Evolutionary conservation across 208 protist species (phyloP).

Genomic region (Leishmania aethiopica): DNA sequence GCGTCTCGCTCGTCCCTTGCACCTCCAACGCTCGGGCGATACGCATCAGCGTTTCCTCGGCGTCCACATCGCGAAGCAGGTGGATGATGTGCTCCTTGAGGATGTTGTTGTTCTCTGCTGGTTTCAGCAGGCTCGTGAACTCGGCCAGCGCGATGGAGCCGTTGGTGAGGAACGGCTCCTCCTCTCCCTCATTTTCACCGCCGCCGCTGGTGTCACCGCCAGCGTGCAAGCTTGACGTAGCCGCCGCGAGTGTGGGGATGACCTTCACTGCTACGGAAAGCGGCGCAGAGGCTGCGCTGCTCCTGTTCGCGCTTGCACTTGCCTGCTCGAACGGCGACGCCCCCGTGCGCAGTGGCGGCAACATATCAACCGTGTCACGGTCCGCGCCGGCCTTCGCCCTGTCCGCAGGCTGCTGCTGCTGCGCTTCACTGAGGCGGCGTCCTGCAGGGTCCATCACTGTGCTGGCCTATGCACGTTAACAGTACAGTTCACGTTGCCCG

Average conservation of each 20-base stretch:
- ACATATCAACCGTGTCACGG: not conserved
- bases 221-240: not conserved
- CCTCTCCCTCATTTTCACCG: slow-evolving; percentile 4
- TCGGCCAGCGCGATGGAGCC: slow-evolving; percentile 59
- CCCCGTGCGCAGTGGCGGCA: no score
- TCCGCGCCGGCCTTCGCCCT: no score
- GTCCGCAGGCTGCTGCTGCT: not conserved
- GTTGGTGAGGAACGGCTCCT: slow-evolving; percentile 37
- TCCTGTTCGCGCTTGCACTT: not conserved
- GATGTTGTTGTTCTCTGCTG: slow-evolving; percentile 30
- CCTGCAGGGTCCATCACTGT: not conserved
- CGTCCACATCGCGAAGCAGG: slow-evolving; percentile 56
- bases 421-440: not conserved
- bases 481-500: not conserved
- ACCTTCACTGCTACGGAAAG: not conserved
- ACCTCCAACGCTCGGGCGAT: slow-evolving; percentile 50
- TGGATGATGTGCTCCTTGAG: slow-evolving; percentile 65
- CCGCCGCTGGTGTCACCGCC: not conserved
- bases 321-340: not conserved
- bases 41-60: slow-evolving; percentile 52
- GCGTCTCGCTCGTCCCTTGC: not conserved
- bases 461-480: not conserved
- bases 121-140: slow-evolving; percentile 58
- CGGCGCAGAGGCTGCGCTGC: not conserved
- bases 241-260: slow-evolving; percentile 2